Evolutionary conservation across 164 flowering plant species (phyloP).

Genomic region (Nymphaea thermarum): DNA sequence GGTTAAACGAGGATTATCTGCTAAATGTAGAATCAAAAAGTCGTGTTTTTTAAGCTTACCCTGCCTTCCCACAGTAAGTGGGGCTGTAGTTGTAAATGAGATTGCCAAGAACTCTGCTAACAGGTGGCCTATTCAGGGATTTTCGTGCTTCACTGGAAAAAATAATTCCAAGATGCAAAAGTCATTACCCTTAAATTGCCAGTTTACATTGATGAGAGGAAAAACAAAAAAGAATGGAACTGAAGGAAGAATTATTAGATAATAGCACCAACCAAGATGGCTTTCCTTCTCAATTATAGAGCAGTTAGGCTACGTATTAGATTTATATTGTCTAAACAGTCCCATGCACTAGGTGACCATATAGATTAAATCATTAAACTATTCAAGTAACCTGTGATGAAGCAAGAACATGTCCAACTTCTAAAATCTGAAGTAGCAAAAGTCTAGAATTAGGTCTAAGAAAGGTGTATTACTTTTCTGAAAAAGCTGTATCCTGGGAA

Average conservation of each 20-base stretch:
- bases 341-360: too few species aligned
- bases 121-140: conserved; percentile 66
- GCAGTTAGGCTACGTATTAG: neutral
- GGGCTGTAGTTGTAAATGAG: conserved; percentile 93
- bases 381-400: too few species aligned
- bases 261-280: neutral
- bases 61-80: conserved; percentile 79
- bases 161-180: neutral
- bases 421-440: too few species aligned
- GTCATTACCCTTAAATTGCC: neutral
- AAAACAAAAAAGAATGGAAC: neutral
- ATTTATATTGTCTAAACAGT: too few species aligned
- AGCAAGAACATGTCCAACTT: too few species aligned
- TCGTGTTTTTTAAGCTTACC: conserved; percentile 32
- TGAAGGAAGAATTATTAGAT: neutral
- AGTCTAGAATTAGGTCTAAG: too few species aligned
- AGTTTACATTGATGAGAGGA: too few species aligned
- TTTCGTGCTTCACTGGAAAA: conserved; percentile 82
- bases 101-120: conserved; percentile 50
- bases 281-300: neutral
- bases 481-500: neutral
- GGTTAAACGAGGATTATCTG: neutral
- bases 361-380: too few species aligned
- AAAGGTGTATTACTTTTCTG: too few species aligned
- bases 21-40: neutral